Base-by-base conservation (phyloP, 2,329 filamentous ascomycete genomes). In the Chaetomium sp. region DNA sequence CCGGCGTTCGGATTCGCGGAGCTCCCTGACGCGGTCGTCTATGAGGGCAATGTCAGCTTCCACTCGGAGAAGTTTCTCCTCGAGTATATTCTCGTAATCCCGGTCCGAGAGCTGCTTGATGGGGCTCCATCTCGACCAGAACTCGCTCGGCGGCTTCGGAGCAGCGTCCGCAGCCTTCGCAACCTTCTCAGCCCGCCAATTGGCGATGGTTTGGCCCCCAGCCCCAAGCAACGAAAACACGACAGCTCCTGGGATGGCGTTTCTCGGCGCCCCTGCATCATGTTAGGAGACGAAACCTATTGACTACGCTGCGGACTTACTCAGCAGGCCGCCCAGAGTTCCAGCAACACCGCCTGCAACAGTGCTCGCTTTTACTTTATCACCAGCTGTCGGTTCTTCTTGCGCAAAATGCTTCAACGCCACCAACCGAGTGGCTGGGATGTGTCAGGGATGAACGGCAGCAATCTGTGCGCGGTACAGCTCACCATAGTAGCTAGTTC, bases 1-100 rank as follows among this genome's bases (percentile, higher is more conserved):
- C 42, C 60, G 47, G 65, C 70, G 63, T 71, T 76, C n/a, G 19
- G 60, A 62, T 23, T 65, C 67, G 42, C 63, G 67, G 13, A 80
- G 67, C 33, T 74, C 74, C 2, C 75, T 84, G 68, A 95, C 90
- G 72, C 85, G 87, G 57, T 95, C 91, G 71, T 95, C 90, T n/a
- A 94, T 78, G 21, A 95, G 74, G 1, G 91, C 86, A 72, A 95
- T 90, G 70, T 94, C 90, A 3, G 87, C 90, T 69, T 95, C 87
- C 4, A 94, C 77, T 64, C 81, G 83, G 38, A 94, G 77, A 21
- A 93, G 75, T 76, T 88, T 92, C 73, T 93, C 90, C 67, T 85
- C 80, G 60, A 95, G 78, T 73, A 92, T 87, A 3, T 81, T 77
- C 67, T 85, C 84, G 72, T 95, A 95, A 65, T 94, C 87, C 54